Base-by-base conservation (phyloP, 129 eudicot species). In the Centella asiatica region DNA sequence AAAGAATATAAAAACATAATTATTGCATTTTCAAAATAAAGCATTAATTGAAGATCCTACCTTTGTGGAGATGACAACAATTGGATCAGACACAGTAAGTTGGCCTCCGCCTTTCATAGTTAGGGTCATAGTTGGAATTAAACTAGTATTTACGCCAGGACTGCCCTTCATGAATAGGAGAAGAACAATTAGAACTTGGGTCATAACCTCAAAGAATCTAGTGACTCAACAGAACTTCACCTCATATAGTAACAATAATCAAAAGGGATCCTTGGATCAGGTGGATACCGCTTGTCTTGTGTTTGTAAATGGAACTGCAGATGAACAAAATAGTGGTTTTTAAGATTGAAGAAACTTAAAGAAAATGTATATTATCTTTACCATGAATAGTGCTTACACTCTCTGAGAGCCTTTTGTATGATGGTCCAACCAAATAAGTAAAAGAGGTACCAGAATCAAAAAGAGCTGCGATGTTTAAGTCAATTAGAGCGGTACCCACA, bases 361-460 rank as follows among this genome's bases (percentile, higher is more conserved):
- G 5, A 66, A 60, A 26, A 28, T 9, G 40, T 6, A 32, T 37
- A 44, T 8, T 15, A 36, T 32, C 8, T 24, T 60, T 32, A 23
- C 10, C 49, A 37, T 25, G 25, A 29, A 44, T 5, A 29, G 46
- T 59, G 48, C 77, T 79, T 77, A 90, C 95, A 80, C 78, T 83
- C 54, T 88, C 77, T 66, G 85, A 60, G 44, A 90, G 76, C 73
- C 69, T 84, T 31, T 78, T 65, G 72, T 84, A 90, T 60, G 70
- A 70, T 12, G 95, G 94, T 32, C 80, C 85, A 23, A 68, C 77
- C 51, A 90, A 83, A 75, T 85, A 83, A 24, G 97, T 85, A 67
- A 85, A 90, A 47, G 97, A 83, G 70, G 95, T 86, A 32, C 95
- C 98, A 60, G 98, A 86, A 71, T 90, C 98, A 55, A 90, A 84